Conservation (phyloP, 129 eudicot species). For the Ambrosia trifida region DNA sequence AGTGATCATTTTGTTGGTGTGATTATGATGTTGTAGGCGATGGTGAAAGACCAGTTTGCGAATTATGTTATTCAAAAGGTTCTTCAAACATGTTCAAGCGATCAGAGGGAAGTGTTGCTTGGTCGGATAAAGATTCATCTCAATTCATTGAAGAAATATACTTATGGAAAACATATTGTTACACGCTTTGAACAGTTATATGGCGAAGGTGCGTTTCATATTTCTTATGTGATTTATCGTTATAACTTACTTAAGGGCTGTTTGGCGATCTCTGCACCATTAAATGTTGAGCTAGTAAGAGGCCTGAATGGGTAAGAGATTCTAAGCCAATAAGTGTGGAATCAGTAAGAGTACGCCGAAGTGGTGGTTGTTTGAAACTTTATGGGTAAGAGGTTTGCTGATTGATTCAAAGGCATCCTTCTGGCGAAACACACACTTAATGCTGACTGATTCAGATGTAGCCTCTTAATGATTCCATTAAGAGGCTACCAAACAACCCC, state of each 20-base stretch:
- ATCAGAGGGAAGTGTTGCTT: constrained; percentile 58
- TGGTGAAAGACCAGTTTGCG: constrained; percentile 94
- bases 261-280: too few relatives aligned
- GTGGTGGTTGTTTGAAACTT: too few relatives aligned
- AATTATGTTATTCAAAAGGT: constrained; percentile 88
- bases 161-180: constrained; percentile 83
- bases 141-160: constrained; percentile 77
- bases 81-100: constrained; percentile 52
- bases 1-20: constrained; percentile 10
- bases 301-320: too few relatives aligned
- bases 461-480: too few relatives aligned
- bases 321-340: too few relatives aligned
- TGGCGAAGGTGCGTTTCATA: constrained; percentile 53
- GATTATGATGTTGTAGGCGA: constrained; percentile 44
- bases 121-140: constrained; percentile 66
- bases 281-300: too few relatives aligned
- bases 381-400: too few relatives aligned
- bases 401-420: too few relatives aligned
- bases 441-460: too few relatives aligned
- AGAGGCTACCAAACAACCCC: too few relatives aligned
- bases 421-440: too few relatives aligned
- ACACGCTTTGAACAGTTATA: constrained; percentile 73
- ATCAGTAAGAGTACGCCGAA: too few relatives aligned
- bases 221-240: not conserved
- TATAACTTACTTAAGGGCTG: not conserved